Conservation (phyloP, 371 early-diverging fungal species). For the Mortierella sp. region DNA sequence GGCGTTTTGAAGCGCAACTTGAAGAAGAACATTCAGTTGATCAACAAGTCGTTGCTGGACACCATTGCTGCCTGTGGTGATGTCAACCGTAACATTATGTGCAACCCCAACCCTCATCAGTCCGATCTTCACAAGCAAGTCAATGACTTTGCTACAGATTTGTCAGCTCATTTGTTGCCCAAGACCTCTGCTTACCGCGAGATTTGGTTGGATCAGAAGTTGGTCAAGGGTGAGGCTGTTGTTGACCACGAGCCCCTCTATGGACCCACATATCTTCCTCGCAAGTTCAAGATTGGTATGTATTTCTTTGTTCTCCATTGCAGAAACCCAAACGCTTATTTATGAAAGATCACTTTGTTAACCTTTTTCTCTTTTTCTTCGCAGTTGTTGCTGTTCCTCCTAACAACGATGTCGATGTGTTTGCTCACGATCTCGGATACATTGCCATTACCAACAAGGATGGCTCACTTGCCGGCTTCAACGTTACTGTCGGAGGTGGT, state of each 20-base stretch:
- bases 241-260: conserved; percentile 92
- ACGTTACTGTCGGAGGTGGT: conserved; percentile 95
- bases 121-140: conserved; percentile 86
- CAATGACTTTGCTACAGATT: conserved; percentile 73
- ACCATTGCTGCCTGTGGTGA: conserved; percentile 97
- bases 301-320: conserved; percentile 3
- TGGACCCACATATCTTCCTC: conserved; percentile 92
- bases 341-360: neutral
- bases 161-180: conserved; percentile 86
- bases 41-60: conserved; percentile 89
- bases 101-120: conserved; percentile 85
- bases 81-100: conserved; percentile 96
- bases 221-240: conserved; percentile 80
- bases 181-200: conserved; percentile 93
- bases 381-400: conserved; percentile 93
- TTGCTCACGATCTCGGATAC: conserved; percentile 94
- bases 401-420: conserved; percentile 95
- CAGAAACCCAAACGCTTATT: neutral
- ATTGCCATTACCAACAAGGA: conserved; percentile 88
- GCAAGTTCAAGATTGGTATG: conserved; percentile 90
- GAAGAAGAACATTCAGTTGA: conserved; percentile 87
- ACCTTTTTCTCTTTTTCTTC: neutral
- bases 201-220: conserved; percentile 93
- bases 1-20: conserved; percentile 93
- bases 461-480: conserved; percentile 87